Evolutionary conservation across 306 rosid species (phyloP), one percentile per base, ranked within the genome.

Genomic region (Dryas octopetala): DNA sequence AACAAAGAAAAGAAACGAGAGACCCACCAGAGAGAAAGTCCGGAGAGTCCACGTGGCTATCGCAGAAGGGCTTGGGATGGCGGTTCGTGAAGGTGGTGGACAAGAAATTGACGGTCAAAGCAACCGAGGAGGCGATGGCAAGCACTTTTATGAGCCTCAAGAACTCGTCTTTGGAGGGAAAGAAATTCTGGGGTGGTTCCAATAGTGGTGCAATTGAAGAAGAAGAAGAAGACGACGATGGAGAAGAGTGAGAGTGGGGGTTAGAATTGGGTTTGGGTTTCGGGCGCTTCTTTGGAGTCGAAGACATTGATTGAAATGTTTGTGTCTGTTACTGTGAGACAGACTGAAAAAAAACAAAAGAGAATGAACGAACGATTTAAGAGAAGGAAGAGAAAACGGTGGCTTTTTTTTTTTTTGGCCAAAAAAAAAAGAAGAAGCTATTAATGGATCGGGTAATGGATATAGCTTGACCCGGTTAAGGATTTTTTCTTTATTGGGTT

Each of bases 121-220:
- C 86, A 71, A 90, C 90, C 5, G 79, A 75, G 40, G 85, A 66
- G 11, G 96, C 90, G 79, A 90, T 68, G 69, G 91, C 77, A 10
- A 91, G 71, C 19, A 86, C 91, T 6, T 81, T 50, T 45, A 87
- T 0, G 48, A 95, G 89, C 66, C 74, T 80, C 38, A 80, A 65
- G 45, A 91, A 66, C 53, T 91, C 96, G 68, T 79, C 73, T 75
- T 80, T 91, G 0, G 96, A 85, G 38, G 98, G 97, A 40, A 95
- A 81, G 58, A 95, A 73, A 73, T 48, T 54, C 41, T 11, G 73
- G 13, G 96, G 90, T 9, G 98, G 97, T 74, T 90, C 96, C 72
- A 78, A 75, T n/a, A 85, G 23, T 13, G 83, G 78, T 16, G 78
- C 82, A 59, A 72, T 66, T 41, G 78, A 76, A 49, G 63, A 28